Evolutionary conservation across 306 rosid species (phyloP), one percentile per base, ranked within the genome.

Genomic region (Glycine tomentella): DNA sequence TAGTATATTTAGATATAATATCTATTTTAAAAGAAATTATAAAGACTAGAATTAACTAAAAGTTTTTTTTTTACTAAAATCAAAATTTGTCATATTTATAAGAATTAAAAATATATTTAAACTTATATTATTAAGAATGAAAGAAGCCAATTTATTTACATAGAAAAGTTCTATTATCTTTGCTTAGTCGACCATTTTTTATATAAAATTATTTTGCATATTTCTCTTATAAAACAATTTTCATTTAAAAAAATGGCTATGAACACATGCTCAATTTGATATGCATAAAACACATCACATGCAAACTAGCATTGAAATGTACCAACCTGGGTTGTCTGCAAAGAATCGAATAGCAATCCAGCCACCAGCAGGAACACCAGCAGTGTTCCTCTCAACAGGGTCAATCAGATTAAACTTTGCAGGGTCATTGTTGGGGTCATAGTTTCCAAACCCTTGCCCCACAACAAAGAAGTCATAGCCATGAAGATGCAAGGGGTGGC

Each of bases 401-500:
- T 94, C 98, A 53, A 92, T 82, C 16, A 90, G 78, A 80, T 94
- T 94, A 72, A 88, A 94, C 5, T 80, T 87, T 2, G 85, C 79
- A 14, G 97, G 93, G 68, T 92, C 96, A 13, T 88, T 90, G 42
- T 64, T 86, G 0, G 89, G 79, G 48, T 94, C 90, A 61, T 51
- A 94, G 80, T 92, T 94, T n/a, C 98, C 98, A 79, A 90, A 89
- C 10, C 98, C 97, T 74, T 85, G 92, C 0, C 97, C 98, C 3
- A 94, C 93, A 56, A 92, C 68, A 62, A 42, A 90, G 88, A 94
- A 94, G 62, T 94, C 86, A 57, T 16, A 94, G 1, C 98, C 98
- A 82, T 94, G 98, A 34, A 94, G 87, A 88, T 94, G 98, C 63
- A 94, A 87, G 36, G 98, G 98, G 62, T 94, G 98, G 65, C 97